These are phyloP conservation scores for Exidia glandulosa DNA, from an alignment of 768 basidiomycete species.

Conservation along the genomic window DNA sequence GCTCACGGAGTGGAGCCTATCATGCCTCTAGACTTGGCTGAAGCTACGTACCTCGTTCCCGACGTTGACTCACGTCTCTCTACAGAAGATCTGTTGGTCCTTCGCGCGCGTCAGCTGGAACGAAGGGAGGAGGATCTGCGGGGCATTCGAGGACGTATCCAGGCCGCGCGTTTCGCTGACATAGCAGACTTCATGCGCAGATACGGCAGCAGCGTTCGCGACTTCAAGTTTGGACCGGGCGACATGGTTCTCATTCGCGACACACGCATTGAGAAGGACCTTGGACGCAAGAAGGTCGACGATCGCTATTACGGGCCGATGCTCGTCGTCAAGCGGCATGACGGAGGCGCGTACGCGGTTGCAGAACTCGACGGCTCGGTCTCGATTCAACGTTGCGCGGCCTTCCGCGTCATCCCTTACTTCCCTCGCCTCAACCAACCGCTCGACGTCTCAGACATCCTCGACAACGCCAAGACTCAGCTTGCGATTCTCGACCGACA, in stretches of 20 bases:
- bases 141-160: constrained; percentile 8
- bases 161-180: constrained; percentile 10
- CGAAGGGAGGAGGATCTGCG: constrained; percentile 14
- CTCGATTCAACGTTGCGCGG: not conserved
- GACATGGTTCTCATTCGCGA: constrained; percentile 26
- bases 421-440: not conserved
- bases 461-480: not conserved
- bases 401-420: constrained; percentile 5
- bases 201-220: constrained; percentile 8
- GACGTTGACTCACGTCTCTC: constrained; percentile 8
- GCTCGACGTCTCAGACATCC: not conserved
- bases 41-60: constrained; percentile 21
- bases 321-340: constrained; percentile 18
- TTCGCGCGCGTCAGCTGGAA: constrained; percentile 7
- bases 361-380: constrained; percentile 11
- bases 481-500: not conserved
- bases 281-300: constrained; percentile 18
- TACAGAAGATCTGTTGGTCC: not conserved
- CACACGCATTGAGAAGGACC: constrained; percentile 17
- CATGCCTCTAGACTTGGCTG: constrained; percentile 21
- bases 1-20: constrained; percentile 18
- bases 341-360: constrained; percentile 6
- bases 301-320: constrained; percentile 29
- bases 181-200: constrained; percentile 17
- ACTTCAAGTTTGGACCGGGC: constrained; percentile 19